Percentiles rank a stretch among this genome's conserved stretches.
Evolutionary conservation across 208 protist species (phyloP).

Genomic region (Leishmania turanica): DNA sequence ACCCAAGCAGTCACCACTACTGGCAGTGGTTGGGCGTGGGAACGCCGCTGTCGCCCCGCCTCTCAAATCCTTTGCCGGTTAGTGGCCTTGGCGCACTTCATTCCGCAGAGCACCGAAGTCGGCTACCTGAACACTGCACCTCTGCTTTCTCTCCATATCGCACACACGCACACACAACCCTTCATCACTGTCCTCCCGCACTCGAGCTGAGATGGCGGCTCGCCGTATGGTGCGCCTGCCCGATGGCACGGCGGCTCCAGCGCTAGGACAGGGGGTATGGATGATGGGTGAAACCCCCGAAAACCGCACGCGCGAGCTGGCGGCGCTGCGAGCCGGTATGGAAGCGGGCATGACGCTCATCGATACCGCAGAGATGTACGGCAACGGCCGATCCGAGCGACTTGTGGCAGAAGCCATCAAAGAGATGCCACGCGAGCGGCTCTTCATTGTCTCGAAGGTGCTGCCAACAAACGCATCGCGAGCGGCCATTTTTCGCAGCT

Average conservation of each 20-base stretch:
- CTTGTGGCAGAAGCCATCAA: conserved; percentile 47
- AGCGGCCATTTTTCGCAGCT: conserved; percentile 69
- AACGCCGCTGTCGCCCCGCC: not conserved
- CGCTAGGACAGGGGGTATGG: conserved; percentile 50
- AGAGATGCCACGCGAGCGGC: conserved; percentile 56
- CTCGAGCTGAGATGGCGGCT: not conserved
- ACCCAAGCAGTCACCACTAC: not conserved
- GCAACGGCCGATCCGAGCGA: conserved; percentile 44
- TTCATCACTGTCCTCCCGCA: not conserved
- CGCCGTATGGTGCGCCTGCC: conserved; percentile 28
- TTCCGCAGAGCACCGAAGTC: not conserved
- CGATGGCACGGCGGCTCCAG: conserved; percentile 33
- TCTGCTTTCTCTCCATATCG: not conserved
- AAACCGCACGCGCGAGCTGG: conserved; percentile 27
- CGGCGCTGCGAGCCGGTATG: conserved; percentile 37
- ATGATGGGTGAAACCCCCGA: conserved; percentile 38
- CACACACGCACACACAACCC: not conserved
- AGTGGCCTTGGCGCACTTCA: not conserved
- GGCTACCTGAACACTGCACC: not conserved
- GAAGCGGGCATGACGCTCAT: conserved; percentile 46
- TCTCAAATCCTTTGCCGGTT: not conserved
- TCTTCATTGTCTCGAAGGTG: conserved; percentile 94
- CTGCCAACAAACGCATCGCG: conserved; percentile 86
- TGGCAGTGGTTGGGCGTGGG: not conserved
- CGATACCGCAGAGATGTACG: conserved; percentile 64